These are phyloP conservation scores for Monilinia vaccinii-corymbosi DNA, from an alignment of 2,329 filamentous ascomycete species.

Conservation along the genomic window DNA sequence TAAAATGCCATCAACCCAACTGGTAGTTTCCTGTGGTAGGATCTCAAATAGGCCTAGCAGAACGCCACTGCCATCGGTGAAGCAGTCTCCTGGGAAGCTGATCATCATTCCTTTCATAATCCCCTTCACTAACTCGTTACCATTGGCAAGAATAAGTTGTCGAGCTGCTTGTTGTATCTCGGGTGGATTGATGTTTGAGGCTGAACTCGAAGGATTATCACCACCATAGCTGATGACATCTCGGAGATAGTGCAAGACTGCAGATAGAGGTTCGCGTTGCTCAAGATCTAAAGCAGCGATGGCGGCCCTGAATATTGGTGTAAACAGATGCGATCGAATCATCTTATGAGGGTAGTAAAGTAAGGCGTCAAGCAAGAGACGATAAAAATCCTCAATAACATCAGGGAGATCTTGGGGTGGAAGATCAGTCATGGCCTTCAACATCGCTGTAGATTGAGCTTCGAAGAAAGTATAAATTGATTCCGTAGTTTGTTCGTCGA, in stretches of 20 bases:
- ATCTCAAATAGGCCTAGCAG: constrained; percentile 83
- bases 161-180: constrained; percentile 68
- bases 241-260: constrained; percentile 84
- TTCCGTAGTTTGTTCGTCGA: constrained; percentile 71
- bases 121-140: constrained; percentile 74
- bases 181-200: constrained; percentile 49
- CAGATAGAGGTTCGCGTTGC: constrained; percentile 83
- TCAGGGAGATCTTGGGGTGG: constrained; percentile 52
- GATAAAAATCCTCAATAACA: constrained; percentile 70
- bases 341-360: constrained; percentile 86
- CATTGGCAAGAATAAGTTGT: constrained; percentile 58
- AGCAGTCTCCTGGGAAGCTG: constrained; percentile 90
- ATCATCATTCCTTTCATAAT: constrained; percentile 99
- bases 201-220: constrained; percentile 58
- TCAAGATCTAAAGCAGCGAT: constrained; percentile 80
- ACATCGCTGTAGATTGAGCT: constrained; percentile 80
- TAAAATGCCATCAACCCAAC: constrained; percentile 79
- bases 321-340: constrained; percentile 68
- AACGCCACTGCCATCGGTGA: constrained; percentile 89
- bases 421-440: constrained; percentile 80
- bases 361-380: constrained; percentile 80
- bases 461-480: constrained; percentile 94
- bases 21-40: constrained; percentile 66
- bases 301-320: constrained; percentile 78
- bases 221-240: constrained; percentile 86